Conservation (phyloP, 148 eudicot species). For the Polygonum aviculare region DNA sequence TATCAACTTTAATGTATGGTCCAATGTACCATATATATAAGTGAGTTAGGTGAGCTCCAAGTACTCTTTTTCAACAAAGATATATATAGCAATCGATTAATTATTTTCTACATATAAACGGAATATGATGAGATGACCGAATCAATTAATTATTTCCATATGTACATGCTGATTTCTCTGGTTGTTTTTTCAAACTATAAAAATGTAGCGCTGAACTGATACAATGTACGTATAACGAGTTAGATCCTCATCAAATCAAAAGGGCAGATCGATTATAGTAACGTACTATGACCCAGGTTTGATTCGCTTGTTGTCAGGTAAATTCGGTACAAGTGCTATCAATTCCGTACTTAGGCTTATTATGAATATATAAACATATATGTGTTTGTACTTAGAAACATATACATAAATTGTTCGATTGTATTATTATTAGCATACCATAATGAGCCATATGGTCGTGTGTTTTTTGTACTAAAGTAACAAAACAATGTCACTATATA, state of each 20-base stretch:
- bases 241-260: conserved; percentile 7
- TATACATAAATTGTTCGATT: too few species aligned
- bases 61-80: neutral
- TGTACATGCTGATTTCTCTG: neutral
- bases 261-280: neutral
- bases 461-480: too few species aligned
- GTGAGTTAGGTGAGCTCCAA: neutral
- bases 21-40: neutral
- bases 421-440: too few species aligned
- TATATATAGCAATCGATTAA: too few species aligned
- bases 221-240: conserved; percentile 1
- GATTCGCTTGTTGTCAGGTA: neutral
- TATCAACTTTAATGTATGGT: neutral
- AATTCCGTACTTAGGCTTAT: neutral
- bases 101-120: too few species aligned
- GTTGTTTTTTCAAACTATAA: neutral
- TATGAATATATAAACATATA: neutral
- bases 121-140: too few species aligned
- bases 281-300: neutral
- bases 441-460: too few species aligned
- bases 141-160: too few species aligned
- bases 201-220: neutral
- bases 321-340: neutral
- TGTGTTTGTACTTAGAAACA: neutral
- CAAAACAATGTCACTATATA: too few species aligned